phyloP scores from a whole-genome alignment of 106 monocot species.

The Narthecium ossifragum region DNA sequence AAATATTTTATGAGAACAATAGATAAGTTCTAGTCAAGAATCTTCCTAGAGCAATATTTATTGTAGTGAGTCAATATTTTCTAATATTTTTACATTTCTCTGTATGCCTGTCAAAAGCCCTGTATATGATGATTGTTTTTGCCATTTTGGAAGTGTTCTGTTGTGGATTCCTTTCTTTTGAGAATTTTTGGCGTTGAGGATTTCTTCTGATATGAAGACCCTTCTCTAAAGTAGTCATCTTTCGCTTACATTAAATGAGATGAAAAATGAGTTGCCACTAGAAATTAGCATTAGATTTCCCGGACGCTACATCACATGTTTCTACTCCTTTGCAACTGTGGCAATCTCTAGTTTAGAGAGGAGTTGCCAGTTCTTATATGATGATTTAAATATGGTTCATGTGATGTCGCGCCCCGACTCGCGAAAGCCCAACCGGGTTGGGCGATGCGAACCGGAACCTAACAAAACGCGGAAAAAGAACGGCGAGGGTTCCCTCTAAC shows the following conservation, averaged over 20 bases:
- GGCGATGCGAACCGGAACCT: too few species aligned
- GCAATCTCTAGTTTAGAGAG: not conserved
- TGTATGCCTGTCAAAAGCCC: not conserved
- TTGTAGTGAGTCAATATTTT: not conserved
- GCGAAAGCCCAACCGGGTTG: too few species aligned
- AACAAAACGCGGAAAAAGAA: too few species aligned
- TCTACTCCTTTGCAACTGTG: conserved; percentile 22
- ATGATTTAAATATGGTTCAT: conserved; percentile 13
- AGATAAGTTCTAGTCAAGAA: conserved; percentile 6
- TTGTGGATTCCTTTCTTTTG: not conserved
- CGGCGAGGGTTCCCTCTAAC: too few species aligned
- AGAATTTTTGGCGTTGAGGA: not conserved
- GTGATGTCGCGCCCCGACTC: too few species aligned
- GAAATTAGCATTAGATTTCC: conserved; percentile 55
- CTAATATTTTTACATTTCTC: not conserved
- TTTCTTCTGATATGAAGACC: not conserved
- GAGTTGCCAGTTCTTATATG: conserved; percentile 14
- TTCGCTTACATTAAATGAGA: conserved; percentile 24
- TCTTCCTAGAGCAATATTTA: conserved; percentile 10
- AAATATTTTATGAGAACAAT: not conserved
- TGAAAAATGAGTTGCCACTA: too few species aligned
- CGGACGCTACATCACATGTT: conserved; percentile 21
- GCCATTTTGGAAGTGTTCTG: not conserved
- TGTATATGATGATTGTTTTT: not conserved
- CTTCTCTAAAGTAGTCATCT: conserved; percentile 11